A percentile compares a stretch with the other conserved stretches of the same genome.
phyloP scores from a whole-genome alignment of 2,329 filamentous ascomycete species.

The Amylocarpus encephaloides region DNA sequence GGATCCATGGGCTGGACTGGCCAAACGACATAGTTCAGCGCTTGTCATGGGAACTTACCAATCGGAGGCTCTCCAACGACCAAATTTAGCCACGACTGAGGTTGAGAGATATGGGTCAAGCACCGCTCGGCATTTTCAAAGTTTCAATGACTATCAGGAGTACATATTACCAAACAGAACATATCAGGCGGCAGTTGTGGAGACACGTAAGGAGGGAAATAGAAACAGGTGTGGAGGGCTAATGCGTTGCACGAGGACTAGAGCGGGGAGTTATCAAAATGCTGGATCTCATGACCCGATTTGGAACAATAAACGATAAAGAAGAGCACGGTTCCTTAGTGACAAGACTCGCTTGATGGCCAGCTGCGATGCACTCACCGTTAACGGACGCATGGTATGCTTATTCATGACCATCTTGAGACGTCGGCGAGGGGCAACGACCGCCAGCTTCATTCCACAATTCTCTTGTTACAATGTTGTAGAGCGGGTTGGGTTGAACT shows the following conservation, averaged over 20 bases:
- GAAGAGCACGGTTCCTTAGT: slow-evolving; percentile 9
- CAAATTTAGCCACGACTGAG: slow-evolving; percentile 15
- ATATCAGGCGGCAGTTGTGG: slow-evolving; percentile 23
- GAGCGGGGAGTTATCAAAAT: slow-evolving; percentile 22
- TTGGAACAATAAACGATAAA: slow-evolving; percentile 26
- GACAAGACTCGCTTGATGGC: slow-evolving; percentile 18
- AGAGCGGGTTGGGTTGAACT: too few relatives aligned
- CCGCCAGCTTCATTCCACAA: slow-evolving; percentile 1
- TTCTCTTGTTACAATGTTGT: background rate
- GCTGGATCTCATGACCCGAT: slow-evolving; percentile 30
- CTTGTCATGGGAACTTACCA: slow-evolving; percentile 17
- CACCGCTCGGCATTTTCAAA: slow-evolving; percentile 16
- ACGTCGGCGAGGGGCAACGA: slow-evolving; percentile 10
- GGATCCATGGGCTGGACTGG: slow-evolving; percentile 9
- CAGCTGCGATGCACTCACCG: slow-evolving; percentile 14
- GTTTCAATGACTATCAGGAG: slow-evolving; percentile 14
- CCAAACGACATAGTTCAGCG: slow-evolving; percentile 12
- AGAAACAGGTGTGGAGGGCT: slow-evolving; percentile 30
- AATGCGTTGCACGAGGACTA: slow-evolving; percentile 21
- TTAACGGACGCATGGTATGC: slow-evolving; percentile 24
- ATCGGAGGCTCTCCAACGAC: slow-evolving; percentile 16
- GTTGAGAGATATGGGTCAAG: slow-evolving; percentile 10
- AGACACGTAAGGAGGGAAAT: slow-evolving; percentile 24
- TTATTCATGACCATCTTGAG: slow-evolving; percentile 14
- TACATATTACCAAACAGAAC: slow-evolving; percentile 22